Conservation (phyloP, 805 yeast species). For the Saturnispora serradocipensis region DNA sequence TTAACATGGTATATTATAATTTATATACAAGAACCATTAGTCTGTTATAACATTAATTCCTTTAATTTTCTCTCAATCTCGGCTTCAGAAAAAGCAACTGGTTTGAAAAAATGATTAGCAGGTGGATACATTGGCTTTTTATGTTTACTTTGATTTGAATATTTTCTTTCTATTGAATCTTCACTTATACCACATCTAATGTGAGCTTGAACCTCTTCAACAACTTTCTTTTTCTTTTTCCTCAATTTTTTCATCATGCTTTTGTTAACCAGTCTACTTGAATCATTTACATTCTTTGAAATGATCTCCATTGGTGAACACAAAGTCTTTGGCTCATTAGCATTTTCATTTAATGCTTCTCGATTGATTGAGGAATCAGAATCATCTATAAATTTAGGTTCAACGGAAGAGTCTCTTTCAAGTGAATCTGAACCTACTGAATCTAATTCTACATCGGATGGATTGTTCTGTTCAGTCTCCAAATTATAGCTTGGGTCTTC, state of each 20-base stretch:
- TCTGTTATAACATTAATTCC: constrained; percentile 8
- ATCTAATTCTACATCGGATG: not conserved
- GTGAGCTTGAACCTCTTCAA: not conserved
- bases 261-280: not conserved
- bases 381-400: not conserved
- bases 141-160: not conserved
- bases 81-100: constrained; percentile 6
- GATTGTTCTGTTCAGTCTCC: not conserved
- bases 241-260: constrained; percentile 1
- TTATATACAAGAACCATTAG: not conserved
- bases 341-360: not conserved
- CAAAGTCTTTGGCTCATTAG: not conserved
- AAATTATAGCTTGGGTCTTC: not conserved
- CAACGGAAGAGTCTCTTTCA: not conserved
- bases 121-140: constrained; percentile 8
- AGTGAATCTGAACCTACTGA: not conserved
- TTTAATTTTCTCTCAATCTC: constrained; percentile 6
- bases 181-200: constrained; percentile 17
- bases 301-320: not conserved
- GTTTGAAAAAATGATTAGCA: constrained; percentile 12
- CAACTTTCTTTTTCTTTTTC: constrained; percentile 2
- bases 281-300: not conserved
- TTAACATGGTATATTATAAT: not conserved
- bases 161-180: constrained; percentile 9
- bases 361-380: constrained; percentile 2